Evolutionary conservation across 2,329 filamentous ascomycete species (phyloP).

Genomic region (Paecilomyces sp.): DNA sequence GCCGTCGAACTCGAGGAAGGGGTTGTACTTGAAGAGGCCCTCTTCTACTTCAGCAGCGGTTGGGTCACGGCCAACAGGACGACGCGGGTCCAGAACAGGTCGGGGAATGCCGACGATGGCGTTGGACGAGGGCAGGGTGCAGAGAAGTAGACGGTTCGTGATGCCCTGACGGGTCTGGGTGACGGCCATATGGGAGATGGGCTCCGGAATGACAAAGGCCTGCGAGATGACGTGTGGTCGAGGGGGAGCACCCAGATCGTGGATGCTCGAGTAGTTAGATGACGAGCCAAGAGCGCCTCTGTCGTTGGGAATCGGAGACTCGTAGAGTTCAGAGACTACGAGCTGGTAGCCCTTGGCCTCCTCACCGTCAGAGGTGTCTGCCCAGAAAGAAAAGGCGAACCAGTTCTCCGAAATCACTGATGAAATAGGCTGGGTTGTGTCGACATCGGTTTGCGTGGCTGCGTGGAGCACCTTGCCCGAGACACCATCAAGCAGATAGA

Average conservation of each 20-base stretch:
- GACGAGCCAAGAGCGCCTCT: slow-evolving; percentile 67
- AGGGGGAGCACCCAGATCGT: slow-evolving; percentile 53
- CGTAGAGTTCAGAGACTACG: slow-evolving; percentile 80
- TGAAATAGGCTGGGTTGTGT: slow-evolving; percentile 64
- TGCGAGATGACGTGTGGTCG: slow-evolving; percentile 73
- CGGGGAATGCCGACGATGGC: slow-evolving; percentile 75
- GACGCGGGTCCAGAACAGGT: slow-evolving; percentile 71
- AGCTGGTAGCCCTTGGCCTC: slow-evolving; percentile 76
- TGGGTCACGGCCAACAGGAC: slow-evolving; percentile 77
- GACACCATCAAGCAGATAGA: slow-evolving; percentile 79
- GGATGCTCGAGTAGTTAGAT: slow-evolving; percentile 70
- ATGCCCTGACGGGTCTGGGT: slow-evolving; percentile 91
- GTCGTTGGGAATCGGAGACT: slow-evolving; percentile 75
- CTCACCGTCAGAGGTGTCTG: slow-evolving; percentile 40
- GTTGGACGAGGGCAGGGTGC: slow-evolving; percentile 64
- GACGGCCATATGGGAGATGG: slow-evolving; percentile 72
- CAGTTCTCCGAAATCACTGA: slow-evolving; percentile 89
- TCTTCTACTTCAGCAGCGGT: slow-evolving; percentile 75
- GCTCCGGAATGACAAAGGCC: slow-evolving; percentile 70
- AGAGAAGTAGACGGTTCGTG: slow-evolving; percentile 72
- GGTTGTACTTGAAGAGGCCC: slow-evolving; percentile 68
- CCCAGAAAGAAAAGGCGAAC: slow-evolving; percentile 78
- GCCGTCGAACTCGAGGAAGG: slow-evolving; percentile 75
- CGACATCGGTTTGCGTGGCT: slow-evolving; percentile 63
- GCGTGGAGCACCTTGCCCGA: slow-evolving; percentile 75